Percentiles rank a stretch among this genome's conserved stretches.
Conservation (phyloP, 1,284 basidiomycete species). For the Rhodotorula sp. region DNA sequence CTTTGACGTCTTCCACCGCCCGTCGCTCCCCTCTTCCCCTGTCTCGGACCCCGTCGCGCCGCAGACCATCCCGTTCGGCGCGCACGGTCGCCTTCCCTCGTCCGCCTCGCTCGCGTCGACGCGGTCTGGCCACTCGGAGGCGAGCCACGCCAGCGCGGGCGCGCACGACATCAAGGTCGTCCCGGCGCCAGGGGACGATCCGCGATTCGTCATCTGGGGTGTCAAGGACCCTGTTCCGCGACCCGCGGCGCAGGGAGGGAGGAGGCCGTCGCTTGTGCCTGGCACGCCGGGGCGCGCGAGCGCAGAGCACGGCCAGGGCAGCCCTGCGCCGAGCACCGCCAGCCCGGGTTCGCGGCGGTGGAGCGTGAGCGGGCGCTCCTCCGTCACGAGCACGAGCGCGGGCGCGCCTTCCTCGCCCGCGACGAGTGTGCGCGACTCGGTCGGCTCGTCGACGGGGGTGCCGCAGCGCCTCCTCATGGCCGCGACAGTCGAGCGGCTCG, state of each 20-base stretch:
- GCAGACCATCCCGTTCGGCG: constrained; percentile 5
- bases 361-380: constrained; percentile 13
- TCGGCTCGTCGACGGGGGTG: constrained; percentile 5
- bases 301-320: constrained; percentile 49
- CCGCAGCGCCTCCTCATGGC: constrained; percentile 60
- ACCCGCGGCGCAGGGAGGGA: too few relatives aligned
- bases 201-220: constrained; percentile 84
- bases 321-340: constrained; percentile 25
- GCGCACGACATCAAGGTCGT: constrained; percentile 39
- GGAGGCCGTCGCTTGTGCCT: neutral
- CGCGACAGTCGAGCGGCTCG: constrained; percentile 85
- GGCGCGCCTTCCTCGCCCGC: constrained; percentile 17
- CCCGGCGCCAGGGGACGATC: constrained; percentile 71
- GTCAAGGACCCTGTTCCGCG: neutral
- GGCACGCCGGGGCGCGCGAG: neutral
- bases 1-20: constrained; percentile 31
- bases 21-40: neutral
- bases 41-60: neutral
- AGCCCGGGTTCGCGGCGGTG: constrained; percentile 27
- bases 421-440: constrained; percentile 32
- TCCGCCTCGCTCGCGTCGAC: constrained; percentile 32
- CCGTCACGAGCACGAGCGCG: neutral
- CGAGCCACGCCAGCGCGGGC: neutral
- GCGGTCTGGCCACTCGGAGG: constrained; percentile 20
- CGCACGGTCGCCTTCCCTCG: constrained; percentile 32